Conservation (phyloP, 179 eudicot genomes). For the Spergularia azorica region DNA sequence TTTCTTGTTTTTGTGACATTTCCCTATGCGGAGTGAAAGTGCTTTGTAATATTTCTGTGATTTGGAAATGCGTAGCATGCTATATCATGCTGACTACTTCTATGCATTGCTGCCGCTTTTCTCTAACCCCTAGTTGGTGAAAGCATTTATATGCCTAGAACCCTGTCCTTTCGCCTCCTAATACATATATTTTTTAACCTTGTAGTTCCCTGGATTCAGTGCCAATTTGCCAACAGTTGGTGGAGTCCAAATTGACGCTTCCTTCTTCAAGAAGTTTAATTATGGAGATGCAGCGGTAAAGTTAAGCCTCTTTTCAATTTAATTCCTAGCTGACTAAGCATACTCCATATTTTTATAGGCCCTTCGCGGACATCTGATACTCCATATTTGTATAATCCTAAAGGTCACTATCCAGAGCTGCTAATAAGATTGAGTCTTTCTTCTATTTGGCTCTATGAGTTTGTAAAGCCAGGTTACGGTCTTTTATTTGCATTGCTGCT, state of each 20-base stretch:
- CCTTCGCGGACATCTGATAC: background rate
- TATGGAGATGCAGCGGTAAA: conserved; percentile 77
- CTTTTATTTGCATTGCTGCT: background rate
- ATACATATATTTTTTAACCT: background rate
- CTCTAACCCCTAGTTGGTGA: background rate
- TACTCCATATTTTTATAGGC: no score
- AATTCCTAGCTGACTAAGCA: conserved; percentile 6
- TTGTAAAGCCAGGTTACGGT: background rate
- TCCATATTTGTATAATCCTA: background rate
- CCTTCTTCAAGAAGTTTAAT: conserved; percentile 87
- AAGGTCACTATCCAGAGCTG: background rate
- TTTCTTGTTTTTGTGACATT: background rate
- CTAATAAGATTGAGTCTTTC: background rate
- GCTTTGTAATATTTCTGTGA: background rate
- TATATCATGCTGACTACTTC: background rate
- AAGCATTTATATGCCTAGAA: background rate
- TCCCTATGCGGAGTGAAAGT: background rate
- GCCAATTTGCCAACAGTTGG: conserved; percentile 62
- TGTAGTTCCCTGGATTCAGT: conserved; percentile 79
- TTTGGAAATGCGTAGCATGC: background rate
- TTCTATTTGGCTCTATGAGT: background rate
- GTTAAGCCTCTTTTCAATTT: conserved; percentile 13
- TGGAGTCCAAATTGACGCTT: conserved; percentile 58
- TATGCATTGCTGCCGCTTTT: background rate
- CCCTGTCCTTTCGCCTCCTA: background rate